Evolutionary conservation across 192 early-diverging fungal genomes (phyloP).

Genomic region (Spizellomyces punctatus): DNA sequence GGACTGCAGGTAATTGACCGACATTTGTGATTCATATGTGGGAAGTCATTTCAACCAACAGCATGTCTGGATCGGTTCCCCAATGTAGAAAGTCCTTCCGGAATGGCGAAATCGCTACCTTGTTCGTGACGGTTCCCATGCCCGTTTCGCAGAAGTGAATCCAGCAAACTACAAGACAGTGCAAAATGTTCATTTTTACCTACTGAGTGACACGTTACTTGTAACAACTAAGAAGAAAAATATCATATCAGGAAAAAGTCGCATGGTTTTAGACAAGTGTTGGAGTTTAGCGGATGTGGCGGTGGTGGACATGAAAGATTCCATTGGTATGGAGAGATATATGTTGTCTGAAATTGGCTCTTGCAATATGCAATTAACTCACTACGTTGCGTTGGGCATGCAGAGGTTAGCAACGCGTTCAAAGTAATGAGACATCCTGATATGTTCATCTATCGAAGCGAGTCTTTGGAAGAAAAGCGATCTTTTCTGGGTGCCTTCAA

Average conservation of each 20-base stretch:
- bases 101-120: conserved; percentile 33
- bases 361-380: too few species aligned
- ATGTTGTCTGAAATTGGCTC: neutral
- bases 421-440: conserved; percentile 86
- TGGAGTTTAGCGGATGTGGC: conserved; percentile 78
- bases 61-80: neutral
- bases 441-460: conserved; percentile 71
- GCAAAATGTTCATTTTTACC: conserved; percentile 76
- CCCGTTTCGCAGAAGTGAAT: conserved; percentile 75
- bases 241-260: conserved; percentile 60
- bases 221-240: conserved; percentile 80
- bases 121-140: conserved; percentile 38
- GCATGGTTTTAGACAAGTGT: conserved; percentile 81
- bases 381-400: neutral
- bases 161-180: conserved; percentile 67
- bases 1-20: conserved; percentile 40
- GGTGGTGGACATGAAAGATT: conserved; percentile 83
- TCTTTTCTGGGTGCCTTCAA: conserved; percentile 59
- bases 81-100: conserved; percentile 43
- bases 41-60: neutral
- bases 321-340: conserved; percentile 49
- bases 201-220: conserved; percentile 85
- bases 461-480: conserved; percentile 72
- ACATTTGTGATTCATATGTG: conserved; percentile 1
- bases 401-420: conserved; percentile 78